These are phyloP conservation scores for Mortierella sp. DNA, from an alignment of 371 early-diverging fungal genomes.

Conservation along the genomic window DNA sequence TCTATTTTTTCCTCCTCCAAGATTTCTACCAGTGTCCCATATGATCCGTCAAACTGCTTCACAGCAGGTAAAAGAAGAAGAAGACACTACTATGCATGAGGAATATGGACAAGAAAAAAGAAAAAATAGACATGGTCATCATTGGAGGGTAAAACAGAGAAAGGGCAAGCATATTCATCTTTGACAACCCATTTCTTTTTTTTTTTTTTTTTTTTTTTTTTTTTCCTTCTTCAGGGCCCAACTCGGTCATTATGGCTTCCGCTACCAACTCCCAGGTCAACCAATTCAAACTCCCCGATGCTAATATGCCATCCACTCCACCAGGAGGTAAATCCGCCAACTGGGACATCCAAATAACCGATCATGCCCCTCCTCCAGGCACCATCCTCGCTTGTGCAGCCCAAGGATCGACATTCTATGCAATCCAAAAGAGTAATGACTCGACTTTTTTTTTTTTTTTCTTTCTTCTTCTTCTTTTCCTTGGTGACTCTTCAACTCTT, in stretches of 20 bases:
- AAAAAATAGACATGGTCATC: no score
- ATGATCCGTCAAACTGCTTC: no score
- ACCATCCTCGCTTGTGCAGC: conserved; percentile 16
- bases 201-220: background rate
- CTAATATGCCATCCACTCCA: background rate
- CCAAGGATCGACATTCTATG: conserved; percentile 1
- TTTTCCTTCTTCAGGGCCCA: background rate
- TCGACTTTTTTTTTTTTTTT: no score
- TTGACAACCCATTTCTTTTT: conserved; percentile 4
- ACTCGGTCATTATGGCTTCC: conserved; percentile 10
- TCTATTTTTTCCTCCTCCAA: no score
- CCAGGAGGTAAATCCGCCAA: background rate
- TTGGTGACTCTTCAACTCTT: no score
- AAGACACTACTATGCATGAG: background rate
- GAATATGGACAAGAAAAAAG: background rate
- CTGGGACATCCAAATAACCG: background rate
- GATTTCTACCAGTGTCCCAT: no score
- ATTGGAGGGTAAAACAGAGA: no score
- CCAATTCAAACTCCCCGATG: background rate
- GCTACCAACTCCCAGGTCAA: no score
- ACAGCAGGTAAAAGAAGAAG: no score
- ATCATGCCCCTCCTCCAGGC: background rate
- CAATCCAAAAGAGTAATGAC: conserved; percentile 8
- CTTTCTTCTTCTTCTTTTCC: no score
- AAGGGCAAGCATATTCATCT: background rate